These are phyloP conservation scores for Podaxis sp. DNA, from an alignment of 768 basidiomycete genomes.

Conservation along the genomic window DNA sequence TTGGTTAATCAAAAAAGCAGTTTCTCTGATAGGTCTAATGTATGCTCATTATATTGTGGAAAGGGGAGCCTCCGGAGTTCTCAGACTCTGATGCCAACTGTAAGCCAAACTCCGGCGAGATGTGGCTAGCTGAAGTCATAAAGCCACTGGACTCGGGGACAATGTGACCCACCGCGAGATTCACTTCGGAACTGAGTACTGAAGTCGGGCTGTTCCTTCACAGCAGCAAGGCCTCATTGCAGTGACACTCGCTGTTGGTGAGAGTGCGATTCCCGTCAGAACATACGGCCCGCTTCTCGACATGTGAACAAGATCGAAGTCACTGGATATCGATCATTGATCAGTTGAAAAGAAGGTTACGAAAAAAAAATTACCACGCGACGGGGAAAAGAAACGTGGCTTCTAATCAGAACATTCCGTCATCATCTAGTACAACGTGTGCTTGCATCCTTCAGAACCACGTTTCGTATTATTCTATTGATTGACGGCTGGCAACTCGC, in stretches of 20 bases:
- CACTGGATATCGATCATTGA: background rate
- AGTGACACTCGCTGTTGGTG: background rate
- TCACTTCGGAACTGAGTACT: background rate
- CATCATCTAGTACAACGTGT: background rate
- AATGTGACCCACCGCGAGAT: background rate
- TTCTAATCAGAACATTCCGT: slow-evolving; percentile 16
- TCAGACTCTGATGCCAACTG: background rate
- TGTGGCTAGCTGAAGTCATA: background rate
- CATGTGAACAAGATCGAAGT: slow-evolving; percentile 1
- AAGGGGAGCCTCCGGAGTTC: background rate
- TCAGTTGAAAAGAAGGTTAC: background rate
- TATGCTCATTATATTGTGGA: background rate
- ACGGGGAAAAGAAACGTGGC: slow-evolving; percentile 8
- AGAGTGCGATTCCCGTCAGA: background rate
- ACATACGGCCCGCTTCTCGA: background rate
- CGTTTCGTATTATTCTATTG: background rate
- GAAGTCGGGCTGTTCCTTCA: no score
- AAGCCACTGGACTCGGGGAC: background rate
- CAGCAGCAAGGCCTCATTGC: background rate
- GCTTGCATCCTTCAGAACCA: background rate
- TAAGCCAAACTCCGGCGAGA: background rate
- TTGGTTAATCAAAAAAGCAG: background rate
- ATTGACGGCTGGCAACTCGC: background rate
- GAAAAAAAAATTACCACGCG: slow-evolving; percentile 2
- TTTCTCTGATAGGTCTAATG: background rate